Evolutionary conservation across 106 monocot species (phyloP).

Genomic region (Apostasia ramifera): DNA sequence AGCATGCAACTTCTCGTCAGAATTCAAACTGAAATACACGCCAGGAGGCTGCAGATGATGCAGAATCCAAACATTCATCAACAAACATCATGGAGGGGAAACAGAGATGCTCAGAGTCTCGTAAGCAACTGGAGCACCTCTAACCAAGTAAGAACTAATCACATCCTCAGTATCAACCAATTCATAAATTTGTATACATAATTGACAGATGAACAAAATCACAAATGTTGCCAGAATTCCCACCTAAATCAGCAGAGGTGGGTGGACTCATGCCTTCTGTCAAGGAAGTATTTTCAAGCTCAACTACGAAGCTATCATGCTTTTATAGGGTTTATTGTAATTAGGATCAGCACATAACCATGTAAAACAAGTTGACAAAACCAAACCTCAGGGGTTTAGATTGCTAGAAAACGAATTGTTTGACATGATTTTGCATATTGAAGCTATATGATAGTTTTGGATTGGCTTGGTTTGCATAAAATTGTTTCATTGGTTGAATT

Average conservation of each 20-base stretch:
- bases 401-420: no score
- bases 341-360: no score
- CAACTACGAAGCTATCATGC: no score
- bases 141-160: constrained; percentile 30
- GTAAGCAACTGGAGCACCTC: constrained; percentile 45
- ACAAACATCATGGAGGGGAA: constrained; percentile 14
- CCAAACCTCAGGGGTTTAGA: no score
- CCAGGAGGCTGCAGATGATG: constrained; percentile 55
- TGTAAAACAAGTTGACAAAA: no score
- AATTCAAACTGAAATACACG: constrained; percentile 57
- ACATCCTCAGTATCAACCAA: not conserved
- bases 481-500: no score
- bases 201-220: not conserved
- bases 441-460: no score
- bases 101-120: constrained; percentile 26
- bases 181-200: not conserved
- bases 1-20: constrained; percentile 69
- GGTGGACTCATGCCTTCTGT: not conserved
- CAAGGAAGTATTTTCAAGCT: not conserved
- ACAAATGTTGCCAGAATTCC: not conserved
- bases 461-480: no score
- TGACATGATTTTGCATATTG: no score
- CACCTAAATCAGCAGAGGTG: not conserved
- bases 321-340: no score
- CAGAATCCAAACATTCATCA: constrained; percentile 36